Evolutionary conservation across 345 rosid species (phyloP).

Genomic region (Citrus hindsii): DNA sequence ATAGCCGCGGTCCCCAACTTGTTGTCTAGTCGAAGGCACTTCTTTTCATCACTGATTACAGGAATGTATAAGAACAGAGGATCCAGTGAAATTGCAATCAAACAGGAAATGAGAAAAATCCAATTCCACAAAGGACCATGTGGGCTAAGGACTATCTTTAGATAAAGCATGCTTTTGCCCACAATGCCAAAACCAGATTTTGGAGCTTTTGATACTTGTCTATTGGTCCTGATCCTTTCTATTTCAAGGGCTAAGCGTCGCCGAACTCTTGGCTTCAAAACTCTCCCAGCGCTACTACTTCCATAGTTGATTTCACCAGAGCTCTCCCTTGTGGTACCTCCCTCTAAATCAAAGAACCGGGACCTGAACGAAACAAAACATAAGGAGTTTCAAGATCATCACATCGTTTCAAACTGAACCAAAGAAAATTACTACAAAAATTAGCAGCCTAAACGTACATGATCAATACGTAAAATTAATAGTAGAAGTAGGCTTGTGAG

Average conservation of each 20-base stretch:
- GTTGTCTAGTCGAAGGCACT: constrained; percentile 62
- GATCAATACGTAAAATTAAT: background rate
- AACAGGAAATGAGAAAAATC: constrained; percentile 77
- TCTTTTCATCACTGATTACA: constrained; percentile 43
- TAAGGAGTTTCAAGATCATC: background rate
- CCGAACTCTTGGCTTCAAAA: background rate
- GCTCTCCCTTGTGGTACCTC: background rate
- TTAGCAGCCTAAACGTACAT: background rate
- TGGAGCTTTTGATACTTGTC: background rate
- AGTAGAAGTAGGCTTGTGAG: background rate
- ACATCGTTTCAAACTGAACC: background rate
- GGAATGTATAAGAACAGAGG: constrained; percentile 91
- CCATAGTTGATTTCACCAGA: background rate
- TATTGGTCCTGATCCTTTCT: background rate
- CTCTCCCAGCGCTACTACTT: background rate
- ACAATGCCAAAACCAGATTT: constrained; percentile 1
- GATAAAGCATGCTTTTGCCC: constrained; percentile 43
- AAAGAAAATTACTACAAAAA: background rate
- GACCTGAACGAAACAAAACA: background rate
- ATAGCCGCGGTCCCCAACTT: constrained; percentile 78
- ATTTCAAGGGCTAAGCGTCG: background rate
- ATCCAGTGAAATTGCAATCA: constrained; percentile 82
- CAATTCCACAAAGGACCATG: constrained; percentile 97
- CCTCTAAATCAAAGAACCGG: background rate
- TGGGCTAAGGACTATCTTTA: constrained; percentile 65